These are phyloP conservation scores for Arabidopsis thaliana DNA, from an alignment of 345 rosid species.

Conservation along the genomic window DNA sequence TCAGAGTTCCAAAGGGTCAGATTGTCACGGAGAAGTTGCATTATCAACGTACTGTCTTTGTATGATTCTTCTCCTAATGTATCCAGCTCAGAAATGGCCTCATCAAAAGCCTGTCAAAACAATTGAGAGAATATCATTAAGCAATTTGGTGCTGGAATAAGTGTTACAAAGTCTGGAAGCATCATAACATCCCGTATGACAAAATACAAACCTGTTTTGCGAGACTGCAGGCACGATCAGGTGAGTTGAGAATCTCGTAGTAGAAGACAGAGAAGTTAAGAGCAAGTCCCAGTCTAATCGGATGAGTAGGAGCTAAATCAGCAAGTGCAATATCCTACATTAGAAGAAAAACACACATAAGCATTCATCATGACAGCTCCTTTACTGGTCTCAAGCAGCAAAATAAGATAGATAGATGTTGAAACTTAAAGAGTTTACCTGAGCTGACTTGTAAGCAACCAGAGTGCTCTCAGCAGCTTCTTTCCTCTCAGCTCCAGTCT, in stretches of 20 bases:
- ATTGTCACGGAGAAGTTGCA: slow-evolving; percentile 99
- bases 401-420: neutral
- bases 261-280: slow-evolving; percentile 99
- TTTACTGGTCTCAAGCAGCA: slow-evolving; percentile 3
- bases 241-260: slow-evolving; percentile 97
- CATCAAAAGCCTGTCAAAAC: slow-evolving; percentile 82
- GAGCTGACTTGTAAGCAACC: slow-evolving; percentile 96
- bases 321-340: slow-evolving; percentile 90
- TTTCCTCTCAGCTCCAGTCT: slow-evolving; percentile 94
- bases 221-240: slow-evolving; percentile 97
- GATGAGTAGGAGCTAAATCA: slow-evolving; percentile 97
- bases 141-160: neutral
- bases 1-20: slow-evolving; percentile 99
- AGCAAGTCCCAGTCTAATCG: slow-evolving; percentile 96
- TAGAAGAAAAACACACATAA: slow-evolving; percentile 1
- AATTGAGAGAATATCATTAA: neutral
- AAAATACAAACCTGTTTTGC: slow-evolving; percentile 78
- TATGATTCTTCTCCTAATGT: slow-evolving; percentile 97
- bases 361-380: slow-evolving; percentile 2
- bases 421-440: slow-evolving; percentile 53
- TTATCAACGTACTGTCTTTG: slow-evolving; percentile 96
- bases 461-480: slow-evolving; percentile 98
- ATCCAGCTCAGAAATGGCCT: slow-evolving; percentile 97
- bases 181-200: neutral
- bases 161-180: neutral